Evolutionary conservation across 1,139 yeast genomes (phyloP), one percentile per base, ranked within the genome.

Genomic region (Maudiozyma humilis): DNA sequence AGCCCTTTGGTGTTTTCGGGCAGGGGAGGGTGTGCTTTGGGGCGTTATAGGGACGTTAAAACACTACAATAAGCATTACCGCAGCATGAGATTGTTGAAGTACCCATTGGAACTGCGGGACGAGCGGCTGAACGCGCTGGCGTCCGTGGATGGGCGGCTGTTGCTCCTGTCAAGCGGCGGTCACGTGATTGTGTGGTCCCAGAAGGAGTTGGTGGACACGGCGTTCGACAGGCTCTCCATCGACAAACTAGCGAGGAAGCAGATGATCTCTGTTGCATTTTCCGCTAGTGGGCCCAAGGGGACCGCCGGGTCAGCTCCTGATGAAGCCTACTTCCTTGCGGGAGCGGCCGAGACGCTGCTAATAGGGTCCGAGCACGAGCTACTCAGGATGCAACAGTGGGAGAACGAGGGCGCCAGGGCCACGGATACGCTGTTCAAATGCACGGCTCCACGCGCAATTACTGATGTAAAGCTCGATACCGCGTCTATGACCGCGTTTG

Each of bases 171-270:
- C 52, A 16, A 44, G 48, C 19, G 46, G 42, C 51, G 44, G 65
- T 68, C 36, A 67, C 76, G 15, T 70, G 67, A 14, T 75, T 73
- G 37, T 62, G 51, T 45, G 79, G 76, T 52, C 68, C 66, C 38
- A 45, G 47, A 8, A 47, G 15, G 44, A 47, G 23, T 51, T 73
- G 27, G 44, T 57, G 8, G 59, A 61, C 7, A 57, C 64, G 2
- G 65, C 68, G 2, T 51, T 52, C 38, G 60, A 59, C 41, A 55
- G 49, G 36, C 36, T 46, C 10, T 46, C 54, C 27, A 52, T 56
- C 14, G 49, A 48, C 36, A 53, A 51, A 23, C 44, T 60, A 41
- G 37, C 42, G 15, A 41, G 38, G 12, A 20, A 15, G 7, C 16
- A 45, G 15, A 38, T 43, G 30, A 46, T 45, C 33, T 38, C 42